Percentiles rank a stretch among this genome's conserved stretches.
Evolutionary conservation across 225 moss, liverwort and hornwort genomes (phyloP).

Genomic region (Marchantia paleacea): DNA sequence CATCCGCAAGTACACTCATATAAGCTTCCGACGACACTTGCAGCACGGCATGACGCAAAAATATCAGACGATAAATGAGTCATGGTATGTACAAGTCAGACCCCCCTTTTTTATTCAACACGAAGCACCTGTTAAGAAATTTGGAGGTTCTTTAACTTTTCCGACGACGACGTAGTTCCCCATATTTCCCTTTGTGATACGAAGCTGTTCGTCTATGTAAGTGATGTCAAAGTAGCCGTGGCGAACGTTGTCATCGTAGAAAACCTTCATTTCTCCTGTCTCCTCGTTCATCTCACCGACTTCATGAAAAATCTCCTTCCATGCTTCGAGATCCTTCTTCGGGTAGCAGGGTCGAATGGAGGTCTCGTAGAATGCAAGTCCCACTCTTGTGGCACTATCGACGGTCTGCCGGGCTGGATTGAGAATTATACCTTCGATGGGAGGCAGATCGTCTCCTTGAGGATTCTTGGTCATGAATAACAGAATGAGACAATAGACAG

Average conservation of each 20-base stretch:
- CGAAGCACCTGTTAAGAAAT: not conserved
- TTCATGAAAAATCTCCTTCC: conserved; percentile 51
- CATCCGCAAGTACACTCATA: too few relatives aligned
- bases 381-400: conserved; percentile 22
- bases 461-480: conserved; percentile 35
- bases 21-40: too few relatives aligned
- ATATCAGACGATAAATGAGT: too few relatives aligned
- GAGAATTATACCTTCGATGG: conserved; percentile 41
- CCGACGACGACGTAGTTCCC: conserved; percentile 35
- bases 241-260: conserved; percentile 13
- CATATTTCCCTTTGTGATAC: conserved; percentile 42
- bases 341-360: conserved; percentile 39
- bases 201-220: conserved; percentile 52
- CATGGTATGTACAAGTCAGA: too few relatives aligned
- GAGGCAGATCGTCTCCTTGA: conserved; percentile 28
- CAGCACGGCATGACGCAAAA: too few relatives aligned
- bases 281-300: conserved; percentile 46
- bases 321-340: conserved; percentile 43
- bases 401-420: conserved; percentile 25
- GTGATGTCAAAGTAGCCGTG: conserved; percentile 28
- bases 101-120: too few relatives aligned
- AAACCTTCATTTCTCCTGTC: conserved; percentile 32
- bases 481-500: conserved; percentile 27
- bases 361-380: conserved; percentile 31
- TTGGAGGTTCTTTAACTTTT: conserved; percentile 29